phyloP scores from a whole-genome alignment of 192 early-diverging fungal species.

The Entomortierella lignicola region DNA sequence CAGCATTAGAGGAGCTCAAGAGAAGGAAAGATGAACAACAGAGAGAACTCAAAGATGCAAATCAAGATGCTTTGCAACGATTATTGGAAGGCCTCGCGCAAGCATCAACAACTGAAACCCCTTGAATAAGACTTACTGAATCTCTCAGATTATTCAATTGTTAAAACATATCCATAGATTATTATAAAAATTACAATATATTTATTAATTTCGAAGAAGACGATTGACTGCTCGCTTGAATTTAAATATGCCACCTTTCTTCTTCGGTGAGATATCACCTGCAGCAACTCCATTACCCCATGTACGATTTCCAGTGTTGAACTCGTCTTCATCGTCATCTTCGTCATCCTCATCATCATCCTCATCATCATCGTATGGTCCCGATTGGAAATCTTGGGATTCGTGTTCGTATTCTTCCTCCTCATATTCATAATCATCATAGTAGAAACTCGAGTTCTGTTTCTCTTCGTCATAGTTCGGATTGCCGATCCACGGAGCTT shows the following conservation, averaged over 20 bases:
- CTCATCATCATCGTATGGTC: constrained; percentile 23
- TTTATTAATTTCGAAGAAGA: constrained; percentile 24
- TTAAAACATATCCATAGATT: background rate
- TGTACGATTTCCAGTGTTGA: constrained; percentile 1
- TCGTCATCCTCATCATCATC: constrained; percentile 24
- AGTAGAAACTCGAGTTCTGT: constrained; percentile 34
- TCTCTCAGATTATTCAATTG: too few species aligned
- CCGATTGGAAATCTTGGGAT: constrained; percentile 6
- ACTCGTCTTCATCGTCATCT: constrained; percentile 20
- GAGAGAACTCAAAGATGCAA: constrained; percentile 12
- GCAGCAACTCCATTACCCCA: background rate
- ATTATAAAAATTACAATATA: constrained; percentile 6
- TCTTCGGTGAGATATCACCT: constrained; percentile 4
- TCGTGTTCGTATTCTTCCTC: too few species aligned
- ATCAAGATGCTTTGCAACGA: constrained; percentile 15
- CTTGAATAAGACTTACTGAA: background rate
- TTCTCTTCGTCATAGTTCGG: constrained; percentile 49
- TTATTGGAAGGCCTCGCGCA: constrained; percentile 23
- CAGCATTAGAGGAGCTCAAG: constrained; percentile 22
- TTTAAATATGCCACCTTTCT: constrained; percentile 47
- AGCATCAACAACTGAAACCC: background rate
- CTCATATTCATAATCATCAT: constrained; percentile 23
- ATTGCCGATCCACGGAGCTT: constrained; percentile 49
- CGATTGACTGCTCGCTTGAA: constrained; percentile 49
- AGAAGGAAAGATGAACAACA: constrained; percentile 23